These are phyloP conservation scores for Gossypium turneri DNA, from an alignment of 345 rosid genomes.

Conservation along the genomic window DNA sequence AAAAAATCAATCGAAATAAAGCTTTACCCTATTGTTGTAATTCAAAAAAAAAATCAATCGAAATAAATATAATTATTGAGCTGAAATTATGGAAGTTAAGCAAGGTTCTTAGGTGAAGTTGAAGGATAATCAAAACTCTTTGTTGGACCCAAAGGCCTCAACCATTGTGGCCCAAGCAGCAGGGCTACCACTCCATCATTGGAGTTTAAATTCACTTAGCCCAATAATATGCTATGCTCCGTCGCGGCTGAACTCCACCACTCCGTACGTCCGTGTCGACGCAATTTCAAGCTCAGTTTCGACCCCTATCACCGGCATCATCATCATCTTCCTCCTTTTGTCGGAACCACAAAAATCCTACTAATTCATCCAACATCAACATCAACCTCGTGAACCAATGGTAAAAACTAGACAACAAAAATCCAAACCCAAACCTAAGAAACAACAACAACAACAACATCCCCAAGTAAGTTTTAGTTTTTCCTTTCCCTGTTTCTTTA, in stretches of 20 bases:
- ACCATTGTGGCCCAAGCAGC: too few species aligned
- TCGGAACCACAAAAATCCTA: neutral
- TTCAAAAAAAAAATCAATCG: too few species aligned
- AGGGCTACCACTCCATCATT: neutral
- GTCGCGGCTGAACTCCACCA: neutral
- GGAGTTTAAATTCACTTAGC: neutral
- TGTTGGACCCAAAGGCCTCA: too few species aligned
- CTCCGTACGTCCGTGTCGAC: neutral
- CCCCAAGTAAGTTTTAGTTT: slow-evolving; percentile 38
- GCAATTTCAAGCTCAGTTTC: neutral
- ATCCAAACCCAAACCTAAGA: slow-evolving; percentile 45
- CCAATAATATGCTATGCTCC: neutral
- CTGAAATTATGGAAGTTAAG: too few species aligned
- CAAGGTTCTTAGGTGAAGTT: too few species aligned
- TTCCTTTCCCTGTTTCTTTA: neutral
- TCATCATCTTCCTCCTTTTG: neutral
- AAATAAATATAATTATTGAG: too few species aligned
- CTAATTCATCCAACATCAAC: neutral
- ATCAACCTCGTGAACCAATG: slow-evolving; percentile 30
- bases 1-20: too few species aligned
- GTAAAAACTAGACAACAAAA: slow-evolving; percentile 71
- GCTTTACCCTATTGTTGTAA: too few species aligned
- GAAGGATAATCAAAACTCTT: too few species aligned
- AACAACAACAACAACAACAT: slow-evolving; percentile 22
- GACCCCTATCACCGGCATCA: neutral